A percentile compares a stretch with the other conserved stretches of the same genome.
phyloP scores from a whole-genome alignment of 495 filamentous ascomycete species.

The Trichodelitschia bisporula region DNA sequence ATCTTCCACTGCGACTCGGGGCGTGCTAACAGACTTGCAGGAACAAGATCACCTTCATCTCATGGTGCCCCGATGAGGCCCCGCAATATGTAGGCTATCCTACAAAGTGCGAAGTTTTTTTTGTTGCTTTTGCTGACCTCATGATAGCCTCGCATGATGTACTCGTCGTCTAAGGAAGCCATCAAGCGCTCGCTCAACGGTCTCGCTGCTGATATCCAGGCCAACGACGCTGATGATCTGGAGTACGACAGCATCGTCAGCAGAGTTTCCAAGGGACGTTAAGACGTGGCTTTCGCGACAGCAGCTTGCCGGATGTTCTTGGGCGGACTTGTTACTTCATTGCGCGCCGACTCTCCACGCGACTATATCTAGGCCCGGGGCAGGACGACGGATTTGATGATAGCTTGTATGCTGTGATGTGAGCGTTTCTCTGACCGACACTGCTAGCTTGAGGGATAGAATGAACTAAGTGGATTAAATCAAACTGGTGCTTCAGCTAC shows the following conservation, averaged over 20 bases:
- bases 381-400: no score
- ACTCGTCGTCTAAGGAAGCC: slow-evolving; percentile 83
- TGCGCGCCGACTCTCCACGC: no score
- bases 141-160: slow-evolving; percentile 69
- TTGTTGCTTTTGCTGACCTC: background rate
- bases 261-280: slow-evolving; percentile 54
- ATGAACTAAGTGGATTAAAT: no score
- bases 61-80: slow-evolving; percentile 75
- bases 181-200: slow-evolving; percentile 73
- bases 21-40: slow-evolving; percentile 11
- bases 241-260: slow-evolving; percentile 57
- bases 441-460: no score
- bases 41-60: slow-evolving; percentile 90
- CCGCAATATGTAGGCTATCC: slow-evolving; percentile 43
- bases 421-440: no score
- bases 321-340: background rate
- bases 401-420: no score
- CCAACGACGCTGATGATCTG: slow-evolving; percentile 76
- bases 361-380: no score
- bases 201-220: slow-evolving; percentile 63
- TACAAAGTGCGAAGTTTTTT: background rate
- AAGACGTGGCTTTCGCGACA: no score
- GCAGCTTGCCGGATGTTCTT: background rate
- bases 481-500: no score
- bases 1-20: background rate